Percentiles rank a stretch among this genome's conserved stretches.
These are phyloP conservation scores for Podaxis carcinomalis DNA, from an alignment of 768 basidiomycete species.

Conservation along the genomic window DNA sequence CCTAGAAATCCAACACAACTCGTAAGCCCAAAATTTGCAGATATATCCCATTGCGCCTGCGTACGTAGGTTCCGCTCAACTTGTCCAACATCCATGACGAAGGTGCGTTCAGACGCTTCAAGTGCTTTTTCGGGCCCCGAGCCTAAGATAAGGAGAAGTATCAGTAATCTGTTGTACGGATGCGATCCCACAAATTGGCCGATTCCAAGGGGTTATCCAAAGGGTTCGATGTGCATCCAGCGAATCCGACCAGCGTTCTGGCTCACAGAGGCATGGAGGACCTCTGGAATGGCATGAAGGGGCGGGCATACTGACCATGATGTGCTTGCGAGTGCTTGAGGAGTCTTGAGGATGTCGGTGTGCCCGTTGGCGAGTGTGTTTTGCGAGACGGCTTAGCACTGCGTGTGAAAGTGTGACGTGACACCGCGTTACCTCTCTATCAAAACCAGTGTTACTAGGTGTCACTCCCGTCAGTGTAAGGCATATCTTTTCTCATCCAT, in stretches of 20 bases:
- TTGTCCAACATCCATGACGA: slow-evolving; percentile 99
- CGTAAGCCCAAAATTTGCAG: slow-evolving; percentile 12
- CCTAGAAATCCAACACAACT: slow-evolving; percentile 39
- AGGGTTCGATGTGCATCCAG: slow-evolving; percentile 32
- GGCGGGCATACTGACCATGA: slow-evolving; percentile 40
- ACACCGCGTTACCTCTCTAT: not conserved
- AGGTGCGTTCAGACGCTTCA: slow-evolving; percentile 96
- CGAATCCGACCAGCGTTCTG: slow-evolving; percentile 21
- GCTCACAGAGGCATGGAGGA: slow-evolving; percentile 14
- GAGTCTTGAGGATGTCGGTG: slow-evolving; percentile 41
- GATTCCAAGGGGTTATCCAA: slow-evolving; percentile 35
- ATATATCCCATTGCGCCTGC: slow-evolving; percentile 10
- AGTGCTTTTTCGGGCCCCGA: slow-evolving; percentile 98
- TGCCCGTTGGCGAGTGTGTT: slow-evolving; percentile 38
- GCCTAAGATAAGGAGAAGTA: slow-evolving; percentile 46
- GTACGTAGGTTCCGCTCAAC: slow-evolving; percentile 89
- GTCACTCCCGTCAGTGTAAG: not conserved
- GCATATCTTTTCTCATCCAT: not conserved
- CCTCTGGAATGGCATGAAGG: slow-evolving; percentile 18
- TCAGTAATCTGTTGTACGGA: slow-evolving; percentile 21
- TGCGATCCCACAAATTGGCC: slow-evolving; percentile 11
- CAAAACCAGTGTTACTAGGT: not conserved
- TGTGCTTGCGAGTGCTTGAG: slow-evolving; percentile 37
- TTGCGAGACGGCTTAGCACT: slow-evolving; percentile 20
- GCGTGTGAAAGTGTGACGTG: slow-evolving; percentile 31